A percentile compares a stretch with the other conserved stretches of the same genome.
Evolutionary conservation across 2,329 filamentous ascomycete genomes (phyloP).

Genomic region (Nemania diffusa): DNA sequence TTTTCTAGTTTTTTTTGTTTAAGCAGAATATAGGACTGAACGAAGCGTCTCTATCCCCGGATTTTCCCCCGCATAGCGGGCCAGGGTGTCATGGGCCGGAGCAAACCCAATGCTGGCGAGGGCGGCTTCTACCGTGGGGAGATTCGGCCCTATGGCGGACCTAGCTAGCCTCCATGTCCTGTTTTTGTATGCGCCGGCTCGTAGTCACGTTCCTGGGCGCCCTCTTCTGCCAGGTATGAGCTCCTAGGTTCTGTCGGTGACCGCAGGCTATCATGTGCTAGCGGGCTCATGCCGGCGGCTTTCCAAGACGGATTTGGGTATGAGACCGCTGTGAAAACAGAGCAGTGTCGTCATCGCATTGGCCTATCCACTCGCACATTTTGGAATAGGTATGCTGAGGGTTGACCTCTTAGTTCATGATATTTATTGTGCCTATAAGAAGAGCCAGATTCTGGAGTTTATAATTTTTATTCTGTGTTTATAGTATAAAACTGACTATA

Average conservation of each 20-base stretch:
- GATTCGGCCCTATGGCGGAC: constrained; percentile 34
- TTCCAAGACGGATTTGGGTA: background rate
- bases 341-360: background rate
- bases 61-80: constrained; percentile 24
- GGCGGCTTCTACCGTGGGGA: constrained; percentile 3
- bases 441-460: background rate
- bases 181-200: background rate
- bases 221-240: no score
- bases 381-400: background rate
- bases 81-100: background rate
- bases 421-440: background rate
- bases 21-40: no score
- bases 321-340: background rate
- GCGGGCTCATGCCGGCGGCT: background rate
- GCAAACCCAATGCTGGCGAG: constrained; percentile 14
- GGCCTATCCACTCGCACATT: background rate
- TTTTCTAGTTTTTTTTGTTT: no score
- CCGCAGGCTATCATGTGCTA: background rate
- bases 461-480: background rate
- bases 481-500: background rate
- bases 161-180: constrained; percentile 3
- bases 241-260: constrained; percentile 5
- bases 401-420: background rate
- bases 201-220: background rate
- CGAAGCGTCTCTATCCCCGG: constrained; percentile 20